A percentile compares a stretch with the other conserved stretches of the same genome.
phyloP scores from a whole-genome alignment of 2,329 filamentous ascomycete species.

The Ceratocystis cubensis region DNA sequence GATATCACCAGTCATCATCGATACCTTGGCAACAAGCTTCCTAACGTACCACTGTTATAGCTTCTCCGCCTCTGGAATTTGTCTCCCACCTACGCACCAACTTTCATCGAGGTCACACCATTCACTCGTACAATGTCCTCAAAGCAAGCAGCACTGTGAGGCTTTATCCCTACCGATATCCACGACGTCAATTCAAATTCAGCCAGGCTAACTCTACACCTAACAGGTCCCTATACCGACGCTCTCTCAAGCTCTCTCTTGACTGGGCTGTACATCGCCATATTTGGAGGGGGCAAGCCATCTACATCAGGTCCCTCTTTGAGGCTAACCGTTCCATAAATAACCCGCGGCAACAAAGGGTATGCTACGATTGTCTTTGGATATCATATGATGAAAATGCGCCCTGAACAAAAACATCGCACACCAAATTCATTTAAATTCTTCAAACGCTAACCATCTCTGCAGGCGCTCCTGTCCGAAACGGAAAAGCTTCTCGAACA shows the following conservation, averaged over 20 bases:
- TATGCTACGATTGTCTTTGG: slow-evolving; percentile 32
- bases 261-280: slow-evolving; percentile 92
- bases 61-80: not conserved
- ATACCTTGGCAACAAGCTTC: not conserved
- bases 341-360: slow-evolving; percentile 76
- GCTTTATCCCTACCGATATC: slow-evolving; percentile 18
- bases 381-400: not conserved
- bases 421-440: not conserved
- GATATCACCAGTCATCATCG: not conserved
- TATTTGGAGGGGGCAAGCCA: slow-evolving; percentile 86
- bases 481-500: slow-evolving; percentile 77
- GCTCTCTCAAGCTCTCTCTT: slow-evolving; percentile 80
- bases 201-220: not conserved
- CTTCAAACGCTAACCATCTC: not conserved
- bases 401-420: not conserved
- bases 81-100: not conserved
- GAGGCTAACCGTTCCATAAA: slow-evolving; percentile 80
- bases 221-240: slow-evolving; percentile 66
- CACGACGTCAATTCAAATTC: not conserved
- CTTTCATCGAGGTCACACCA: no score
- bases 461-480: slow-evolving; percentile 70
- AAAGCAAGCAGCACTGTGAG: slow-evolving; percentile 41
- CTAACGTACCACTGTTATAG: not conserved
- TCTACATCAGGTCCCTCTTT: slow-evolving; percentile 91
- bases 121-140: slow-evolving; percentile 30